Conservation (phyloP, 441 rosid species). For the Gossypium armourianum region DNA sequence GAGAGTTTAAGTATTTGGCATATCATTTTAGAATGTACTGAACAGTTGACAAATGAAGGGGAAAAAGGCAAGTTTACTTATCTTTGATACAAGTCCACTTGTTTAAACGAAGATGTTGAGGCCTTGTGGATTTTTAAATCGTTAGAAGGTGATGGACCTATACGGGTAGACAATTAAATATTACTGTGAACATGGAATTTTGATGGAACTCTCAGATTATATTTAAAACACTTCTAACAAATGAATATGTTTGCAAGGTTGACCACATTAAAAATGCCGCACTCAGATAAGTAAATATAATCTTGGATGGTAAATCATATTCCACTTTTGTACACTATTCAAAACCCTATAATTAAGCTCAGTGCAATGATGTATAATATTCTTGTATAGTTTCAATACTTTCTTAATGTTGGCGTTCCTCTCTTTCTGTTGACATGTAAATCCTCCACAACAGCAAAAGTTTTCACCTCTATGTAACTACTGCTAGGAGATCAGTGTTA, state of each 20-base stretch:
- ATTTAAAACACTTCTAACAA: background rate
- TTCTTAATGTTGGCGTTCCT: background rate
- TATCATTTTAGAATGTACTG: background rate
- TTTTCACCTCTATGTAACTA: background rate
- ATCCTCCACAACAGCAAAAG: background rate
- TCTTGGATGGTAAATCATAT: slow-evolving; percentile 1
- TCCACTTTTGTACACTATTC: background rate
- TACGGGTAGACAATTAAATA: background rate
- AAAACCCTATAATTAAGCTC: background rate
- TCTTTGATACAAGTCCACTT: background rate
- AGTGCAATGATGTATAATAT: background rate
- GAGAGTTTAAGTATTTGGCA: slow-evolving; percentile 13
- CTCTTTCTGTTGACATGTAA: slow-evolving; percentile 1
- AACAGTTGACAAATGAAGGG: background rate
- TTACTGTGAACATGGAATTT: background rate
- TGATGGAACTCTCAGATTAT: background rate
- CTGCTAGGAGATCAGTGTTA: background rate
- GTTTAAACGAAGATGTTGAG: background rate
- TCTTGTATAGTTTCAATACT: background rate
- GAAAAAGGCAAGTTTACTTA: background rate
- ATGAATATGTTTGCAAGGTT: background rate
- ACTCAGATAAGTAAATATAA: background rate
- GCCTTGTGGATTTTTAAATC: background rate
- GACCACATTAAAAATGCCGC: background rate
- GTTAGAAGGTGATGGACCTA: background rate